Evolutionary conservation across 2,329 filamentous ascomycete genomes (phyloP).

Genomic region (Exserohilum turcica): DNA sequence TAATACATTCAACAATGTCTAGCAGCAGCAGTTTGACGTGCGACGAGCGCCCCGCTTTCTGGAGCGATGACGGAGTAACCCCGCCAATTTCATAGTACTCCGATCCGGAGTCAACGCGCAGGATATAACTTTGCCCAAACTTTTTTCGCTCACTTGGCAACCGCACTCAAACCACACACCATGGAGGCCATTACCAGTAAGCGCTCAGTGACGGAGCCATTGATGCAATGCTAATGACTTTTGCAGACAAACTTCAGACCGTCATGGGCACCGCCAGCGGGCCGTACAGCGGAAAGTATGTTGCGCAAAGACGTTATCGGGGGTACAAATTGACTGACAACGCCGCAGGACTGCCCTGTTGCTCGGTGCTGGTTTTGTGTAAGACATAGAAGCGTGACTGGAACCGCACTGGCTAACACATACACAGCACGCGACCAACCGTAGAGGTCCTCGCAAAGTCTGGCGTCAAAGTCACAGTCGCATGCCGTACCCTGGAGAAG

Average conservation of each 20-base stretch:
- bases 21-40: constrained; percentile 6
- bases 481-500: constrained; percentile 78
- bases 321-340: constrained; percentile 19
- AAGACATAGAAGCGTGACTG: constrained; percentile 10
- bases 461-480: constrained; percentile 64
- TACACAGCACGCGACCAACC: constrained; percentile 58
- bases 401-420: constrained; percentile 13
- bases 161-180: constrained; percentile 22
- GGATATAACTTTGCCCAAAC: constrained; percentile 31
- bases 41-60: constrained; percentile 12
- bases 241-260: constrained; percentile 40
- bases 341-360: constrained; percentile 43
- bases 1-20: constrained; percentile 1
- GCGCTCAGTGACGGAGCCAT: constrained; percentile 1
- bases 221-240: constrained; percentile 25
- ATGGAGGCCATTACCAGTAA: constrained; percentile 48
- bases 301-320: neutral
- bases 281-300: constrained; percentile 43
- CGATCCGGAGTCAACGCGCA: constrained; percentile 39
- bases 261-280: constrained; percentile 35
- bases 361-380: constrained; percentile 49
- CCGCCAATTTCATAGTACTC: constrained; percentile 33
- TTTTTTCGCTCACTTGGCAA: constrained; percentile 13
- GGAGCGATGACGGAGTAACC: constrained; percentile 46
- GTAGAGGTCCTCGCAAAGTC: constrained; percentile 63